Conservation (phyloP, 129 eudicot species). For the Escallonia rubra region DNA sequence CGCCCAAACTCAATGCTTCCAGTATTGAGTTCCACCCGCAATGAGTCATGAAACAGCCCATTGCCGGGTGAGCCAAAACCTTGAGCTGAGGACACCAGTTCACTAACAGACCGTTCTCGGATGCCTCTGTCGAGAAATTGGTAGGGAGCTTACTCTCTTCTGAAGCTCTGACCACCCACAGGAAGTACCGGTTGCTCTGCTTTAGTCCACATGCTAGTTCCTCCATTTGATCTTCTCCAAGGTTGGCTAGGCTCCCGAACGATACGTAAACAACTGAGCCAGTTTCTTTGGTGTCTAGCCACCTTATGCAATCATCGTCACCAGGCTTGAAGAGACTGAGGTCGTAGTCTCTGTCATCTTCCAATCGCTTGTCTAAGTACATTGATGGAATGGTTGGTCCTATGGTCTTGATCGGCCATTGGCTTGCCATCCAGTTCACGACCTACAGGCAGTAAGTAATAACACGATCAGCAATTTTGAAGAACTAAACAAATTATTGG, state of each 20-base stretch:
- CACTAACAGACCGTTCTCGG: slow-evolving; percentile 18
- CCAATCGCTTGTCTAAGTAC: neutral
- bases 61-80: slow-evolving; percentile 14
- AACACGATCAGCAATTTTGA: too few relatives aligned
- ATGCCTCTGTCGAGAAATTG: neutral
- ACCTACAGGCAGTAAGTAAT: neutral
- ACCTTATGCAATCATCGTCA: neutral
- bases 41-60: slow-evolving; percentile 27
- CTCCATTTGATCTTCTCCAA: neutral
- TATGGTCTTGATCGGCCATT: neutral
- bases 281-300: slow-evolving; percentile 1
- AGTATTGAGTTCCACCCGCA: slow-evolving; percentile 26
- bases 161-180: slow-evolving; percentile 17
- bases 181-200: slow-evolving; percentile 4
- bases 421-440: neutral
- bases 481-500: too few relatives aligned
- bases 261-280: slow-evolving; percentile 21
- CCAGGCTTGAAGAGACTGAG: slow-evolving; percentile 12
- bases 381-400: slow-evolving; percentile 13
- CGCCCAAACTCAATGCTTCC: slow-evolving; percentile 13
- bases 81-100: slow-evolving; percentile 20
- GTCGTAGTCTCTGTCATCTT: slow-evolving; percentile 1
- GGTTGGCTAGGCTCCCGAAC: slow-evolving; percentile 7
- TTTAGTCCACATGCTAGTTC: slow-evolving; percentile 12
- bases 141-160: neutral